Evolutionary conservation across 768 basidiomycete genomes (phyloP).

Genomic region (Hypholoma fasciculare): DNA sequence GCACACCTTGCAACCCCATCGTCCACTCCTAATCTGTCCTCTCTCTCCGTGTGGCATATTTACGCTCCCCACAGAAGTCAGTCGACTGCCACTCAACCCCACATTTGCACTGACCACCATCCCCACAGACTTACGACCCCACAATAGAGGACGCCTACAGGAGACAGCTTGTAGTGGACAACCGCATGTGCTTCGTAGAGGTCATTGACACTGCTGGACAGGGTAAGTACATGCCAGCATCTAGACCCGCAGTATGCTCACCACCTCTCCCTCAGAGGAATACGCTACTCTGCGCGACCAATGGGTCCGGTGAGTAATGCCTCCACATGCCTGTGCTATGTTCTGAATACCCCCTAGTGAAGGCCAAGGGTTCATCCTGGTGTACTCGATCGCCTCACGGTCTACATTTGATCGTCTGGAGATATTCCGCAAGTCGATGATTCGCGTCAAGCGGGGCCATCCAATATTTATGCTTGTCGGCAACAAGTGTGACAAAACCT

Average conservation of each 20-base stretch:
- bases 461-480: constrained; percentile 94
- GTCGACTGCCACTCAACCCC: constrained; percentile 14
- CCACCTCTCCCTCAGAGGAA: constrained; percentile 64
- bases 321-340: constrained; percentile 1
- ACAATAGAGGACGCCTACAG: constrained; percentile 99
- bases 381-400: constrained; percentile 95
- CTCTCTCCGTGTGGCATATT: constrained; percentile 4
- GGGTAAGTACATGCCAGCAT: constrained; percentile 53
- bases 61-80: constrained; percentile 49
- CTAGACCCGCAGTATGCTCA: constrained; percentile 15
- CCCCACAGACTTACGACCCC: constrained; percentile 86
- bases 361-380: constrained; percentile 95
- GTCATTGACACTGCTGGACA: constrained; percentile 98
- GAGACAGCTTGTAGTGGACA: constrained; percentile 93
- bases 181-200: constrained; percentile 93
- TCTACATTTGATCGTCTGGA: constrained; percentile 89
- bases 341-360: constrained; percentile 52
- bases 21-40: constrained; percentile 1
- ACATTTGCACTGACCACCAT: constrained; percentile 14
- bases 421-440: constrained; percentile 89
- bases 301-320: constrained; percentile 86
- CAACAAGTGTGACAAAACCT: constrained; percentile 92
- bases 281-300: constrained; percentile 96
- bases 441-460: constrained; percentile 81
- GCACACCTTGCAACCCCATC: constrained; percentile 28